Conservation (phyloP, 139 green algal genomes). For the Bryopsis sp. region DNA sequence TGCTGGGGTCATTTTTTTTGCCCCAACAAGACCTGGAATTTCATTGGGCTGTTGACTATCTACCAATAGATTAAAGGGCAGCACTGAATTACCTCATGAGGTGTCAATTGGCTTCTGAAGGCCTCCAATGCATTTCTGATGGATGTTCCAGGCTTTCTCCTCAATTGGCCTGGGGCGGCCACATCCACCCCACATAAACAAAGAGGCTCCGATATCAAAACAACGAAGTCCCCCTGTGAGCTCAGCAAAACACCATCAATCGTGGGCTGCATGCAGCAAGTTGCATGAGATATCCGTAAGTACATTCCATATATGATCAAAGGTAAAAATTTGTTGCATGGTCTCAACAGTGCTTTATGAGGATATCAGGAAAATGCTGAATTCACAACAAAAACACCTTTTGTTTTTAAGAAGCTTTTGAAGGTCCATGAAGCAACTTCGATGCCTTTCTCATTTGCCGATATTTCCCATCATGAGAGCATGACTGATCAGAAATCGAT, state of each 20-base stretch:
- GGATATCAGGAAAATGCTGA: too few species aligned
- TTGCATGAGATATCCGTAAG: neutral
- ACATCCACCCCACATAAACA: conserved; percentile 71
- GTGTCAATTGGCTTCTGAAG: conserved; percentile 36
- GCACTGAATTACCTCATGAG: conserved; percentile 34
- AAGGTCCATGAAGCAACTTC: neutral
- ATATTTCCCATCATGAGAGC: neutral
- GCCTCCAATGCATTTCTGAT: conserved; percentile 18
- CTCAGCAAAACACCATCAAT: neutral
- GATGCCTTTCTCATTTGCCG: neutral
- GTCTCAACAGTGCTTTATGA: too few species aligned
- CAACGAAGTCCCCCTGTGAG: conserved; percentile 60
- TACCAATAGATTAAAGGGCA: too few species aligned
- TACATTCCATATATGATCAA: neutral
- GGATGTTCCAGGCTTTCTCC: neutral
- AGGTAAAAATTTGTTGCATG: too few species aligned
- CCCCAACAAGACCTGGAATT: too few species aligned
- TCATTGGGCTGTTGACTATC: too few species aligned
- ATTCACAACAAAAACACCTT: neutral
- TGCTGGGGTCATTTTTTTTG: too few species aligned
- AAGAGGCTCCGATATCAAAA: conserved; percentile 55
- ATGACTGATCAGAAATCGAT: neutral
- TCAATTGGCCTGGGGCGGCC: conserved; percentile 46
- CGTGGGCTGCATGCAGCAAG: neutral
- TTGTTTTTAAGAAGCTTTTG: neutral